Evolutionary conservation across 2,329 filamentous ascomycete genomes (phyloP).

Genomic region (Neonectria punicea): DNA sequence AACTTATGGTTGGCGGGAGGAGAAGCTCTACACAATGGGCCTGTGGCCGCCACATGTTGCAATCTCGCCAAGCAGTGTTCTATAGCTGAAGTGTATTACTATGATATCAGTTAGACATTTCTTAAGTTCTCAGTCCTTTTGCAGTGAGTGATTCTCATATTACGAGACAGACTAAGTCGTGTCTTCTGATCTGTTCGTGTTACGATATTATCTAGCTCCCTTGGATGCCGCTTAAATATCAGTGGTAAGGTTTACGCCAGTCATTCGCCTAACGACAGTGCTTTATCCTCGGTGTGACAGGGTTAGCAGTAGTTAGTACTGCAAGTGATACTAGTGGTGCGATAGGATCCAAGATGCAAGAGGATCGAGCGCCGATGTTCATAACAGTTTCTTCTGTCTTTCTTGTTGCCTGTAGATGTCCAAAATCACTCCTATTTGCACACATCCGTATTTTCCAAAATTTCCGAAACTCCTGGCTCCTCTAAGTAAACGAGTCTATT

Average conservation of each 20-base stretch:
- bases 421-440: neutral
- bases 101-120: neutral
- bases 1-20: neutral
- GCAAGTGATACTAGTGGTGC: neutral
- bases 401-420: neutral
- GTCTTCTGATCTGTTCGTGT: neutral
- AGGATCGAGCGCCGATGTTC: neutral
- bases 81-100: neutral
- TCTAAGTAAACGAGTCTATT: neutral
- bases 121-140: neutral
- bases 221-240: neutral
- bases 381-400: neutral
- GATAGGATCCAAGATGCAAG: neutral
- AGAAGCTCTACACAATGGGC: neutral
- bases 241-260: neutral
- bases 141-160: no score
- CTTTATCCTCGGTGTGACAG: neutral
- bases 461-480: neutral
- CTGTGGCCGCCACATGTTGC: neutral
- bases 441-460: neutral
- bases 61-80: neutral
- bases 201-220: neutral
- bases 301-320: no score
- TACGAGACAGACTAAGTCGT: neutral
- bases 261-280: neutral